phyloP scores from a whole-genome alignment of 164 flowering plant genomes.

The Amborella trichopoda region DNA sequence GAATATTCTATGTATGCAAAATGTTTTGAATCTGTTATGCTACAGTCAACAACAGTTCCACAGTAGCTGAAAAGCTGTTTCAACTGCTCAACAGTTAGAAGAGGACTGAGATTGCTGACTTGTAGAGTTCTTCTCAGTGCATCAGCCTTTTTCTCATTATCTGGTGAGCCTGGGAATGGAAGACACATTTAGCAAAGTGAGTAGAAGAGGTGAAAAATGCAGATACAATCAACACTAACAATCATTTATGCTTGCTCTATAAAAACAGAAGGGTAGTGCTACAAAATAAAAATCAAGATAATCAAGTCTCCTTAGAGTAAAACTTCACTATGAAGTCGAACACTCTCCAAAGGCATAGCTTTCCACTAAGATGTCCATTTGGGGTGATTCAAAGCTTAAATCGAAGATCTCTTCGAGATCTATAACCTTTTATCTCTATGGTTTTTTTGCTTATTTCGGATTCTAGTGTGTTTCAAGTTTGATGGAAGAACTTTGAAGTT shows the following conservation, averaged over 20 bases:
- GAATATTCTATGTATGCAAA: constrained; percentile 90
- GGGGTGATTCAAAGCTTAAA: too few relatives aligned
- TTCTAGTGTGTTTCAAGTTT: too few relatives aligned
- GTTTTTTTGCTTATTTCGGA: too few relatives aligned
- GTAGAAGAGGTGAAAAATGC: neutral
- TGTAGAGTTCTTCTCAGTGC: constrained; percentile 69
- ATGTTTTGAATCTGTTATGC: constrained; percentile 87
- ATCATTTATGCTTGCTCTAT: neutral
- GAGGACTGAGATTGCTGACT: constrained; percentile 94
- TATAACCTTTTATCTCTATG: too few relatives aligned
- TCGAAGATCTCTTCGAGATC: too few relatives aligned
- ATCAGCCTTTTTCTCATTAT: constrained; percentile 47
- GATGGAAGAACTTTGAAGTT: too few relatives aligned
- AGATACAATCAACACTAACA: neutral
- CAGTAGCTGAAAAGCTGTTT: constrained; percentile 80
- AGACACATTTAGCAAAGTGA: neutral
- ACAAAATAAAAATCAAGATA: neutral
- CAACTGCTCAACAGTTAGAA: constrained; percentile 81
- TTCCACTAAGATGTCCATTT: too few relatives aligned
- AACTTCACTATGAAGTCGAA: too few relatives aligned
- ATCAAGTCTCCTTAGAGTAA: neutral
- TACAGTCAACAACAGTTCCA: constrained; percentile 89
- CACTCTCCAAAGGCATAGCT: too few relatives aligned
- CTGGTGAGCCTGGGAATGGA: constrained; percentile 42
- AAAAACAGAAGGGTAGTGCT: too few relatives aligned